These are phyloP conservation scores for Pyrenophora seminiperda DNA, from an alignment of 2,329 filamentous ascomycete species.

Conservation along the genomic window DNA sequence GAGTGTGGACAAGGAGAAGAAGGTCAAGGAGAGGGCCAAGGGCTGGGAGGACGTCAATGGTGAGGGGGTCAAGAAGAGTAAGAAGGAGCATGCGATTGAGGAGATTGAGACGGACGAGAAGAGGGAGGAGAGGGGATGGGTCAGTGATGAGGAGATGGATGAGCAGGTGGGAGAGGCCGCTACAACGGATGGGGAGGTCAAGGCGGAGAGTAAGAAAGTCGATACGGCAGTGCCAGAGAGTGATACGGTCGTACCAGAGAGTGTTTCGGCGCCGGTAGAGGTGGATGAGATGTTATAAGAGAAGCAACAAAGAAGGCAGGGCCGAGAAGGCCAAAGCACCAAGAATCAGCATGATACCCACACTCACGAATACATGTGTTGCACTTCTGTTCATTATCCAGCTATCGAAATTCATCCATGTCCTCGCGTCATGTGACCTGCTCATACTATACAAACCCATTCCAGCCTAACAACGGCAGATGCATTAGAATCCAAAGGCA, in stretches of 20 bases:
- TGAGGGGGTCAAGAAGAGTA: conserved; percentile 24
- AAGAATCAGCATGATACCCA: conserved; percentile 14
- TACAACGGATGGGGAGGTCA: conserved; percentile 10
- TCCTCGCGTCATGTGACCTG: neutral
- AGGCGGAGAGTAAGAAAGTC: conserved; percentile 23
- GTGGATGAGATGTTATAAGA: conserved; percentile 39
- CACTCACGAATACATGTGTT: conserved; percentile 7
- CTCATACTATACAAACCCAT: neutral
- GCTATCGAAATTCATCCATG: neutral
- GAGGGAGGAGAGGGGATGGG: conserved; percentile 30
- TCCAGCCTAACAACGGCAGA: neutral
- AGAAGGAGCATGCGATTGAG: conserved; percentile 24
- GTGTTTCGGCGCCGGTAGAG: conserved; percentile 19
- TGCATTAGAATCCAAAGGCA: neutral
- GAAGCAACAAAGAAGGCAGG: conserved; percentile 13
- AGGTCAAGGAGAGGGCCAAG: conserved; percentile 55
- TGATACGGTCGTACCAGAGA: conserved; percentile 19
- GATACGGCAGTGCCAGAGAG: too few relatives aligned
- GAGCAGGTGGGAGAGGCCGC: conserved; percentile 5
- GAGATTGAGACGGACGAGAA: conserved; percentile 18
- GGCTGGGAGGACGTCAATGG: conserved; percentile 48
- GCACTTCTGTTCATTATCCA: neutral
- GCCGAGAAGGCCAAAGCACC: neutral
- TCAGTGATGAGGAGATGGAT: conserved; percentile 41
- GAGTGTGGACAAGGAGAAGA: conserved; percentile 56